A percentile compares a stretch with the other conserved stretches of the same genome.
Conservation (phyloP, 75 land plant genomes). For the Ceratopteris richardii region DNA sequence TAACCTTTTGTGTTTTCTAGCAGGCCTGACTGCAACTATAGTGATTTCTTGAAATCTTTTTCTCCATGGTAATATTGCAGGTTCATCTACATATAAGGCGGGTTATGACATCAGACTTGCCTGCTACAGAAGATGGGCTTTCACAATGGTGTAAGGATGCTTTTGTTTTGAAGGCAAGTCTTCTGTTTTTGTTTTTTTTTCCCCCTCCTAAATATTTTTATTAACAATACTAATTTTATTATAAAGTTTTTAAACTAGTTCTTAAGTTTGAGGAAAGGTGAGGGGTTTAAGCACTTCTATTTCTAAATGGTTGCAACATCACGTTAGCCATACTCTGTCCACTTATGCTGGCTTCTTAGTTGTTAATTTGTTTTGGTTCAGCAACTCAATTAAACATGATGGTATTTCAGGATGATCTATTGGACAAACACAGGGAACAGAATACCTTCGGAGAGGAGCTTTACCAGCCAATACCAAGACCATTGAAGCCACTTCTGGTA, state of each 20-base stretch:
- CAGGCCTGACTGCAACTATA: too few relatives aligned
- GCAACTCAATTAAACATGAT: neutral
- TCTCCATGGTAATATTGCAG: too few relatives aligned
- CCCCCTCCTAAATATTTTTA: too few relatives aligned
- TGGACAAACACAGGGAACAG: conserved; percentile 32
- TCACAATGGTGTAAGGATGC: conserved; percentile 43
- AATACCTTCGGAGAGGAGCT: conserved; percentile 41
- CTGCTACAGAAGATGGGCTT: conserved; percentile 26
- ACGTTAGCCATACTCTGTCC: too few relatives aligned
- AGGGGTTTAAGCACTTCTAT: too few relatives aligned
- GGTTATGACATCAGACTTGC: conserved; percentile 22
- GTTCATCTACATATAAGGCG: conserved; percentile 38
- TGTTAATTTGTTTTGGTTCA: too few relatives aligned
- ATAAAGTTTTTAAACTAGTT: neutral
- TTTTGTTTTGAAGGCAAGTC: conserved; percentile 33
- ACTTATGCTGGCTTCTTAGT: too few relatives aligned
- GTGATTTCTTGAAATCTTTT: too few relatives aligned
- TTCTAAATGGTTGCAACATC: too few relatives aligned
- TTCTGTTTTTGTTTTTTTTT: neutral
- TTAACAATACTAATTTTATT: conserved; percentile 1
- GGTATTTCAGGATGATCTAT: conserved; percentile 26
- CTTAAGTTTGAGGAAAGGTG: too few relatives aligned
- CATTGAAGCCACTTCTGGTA: conserved; percentile 30
- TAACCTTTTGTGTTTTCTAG: too few relatives aligned
- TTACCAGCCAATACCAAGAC: conserved; percentile 24